Evolutionary conservation across 148 eudicot species (phyloP).

Genomic region (Beta vulgaris): DNA sequence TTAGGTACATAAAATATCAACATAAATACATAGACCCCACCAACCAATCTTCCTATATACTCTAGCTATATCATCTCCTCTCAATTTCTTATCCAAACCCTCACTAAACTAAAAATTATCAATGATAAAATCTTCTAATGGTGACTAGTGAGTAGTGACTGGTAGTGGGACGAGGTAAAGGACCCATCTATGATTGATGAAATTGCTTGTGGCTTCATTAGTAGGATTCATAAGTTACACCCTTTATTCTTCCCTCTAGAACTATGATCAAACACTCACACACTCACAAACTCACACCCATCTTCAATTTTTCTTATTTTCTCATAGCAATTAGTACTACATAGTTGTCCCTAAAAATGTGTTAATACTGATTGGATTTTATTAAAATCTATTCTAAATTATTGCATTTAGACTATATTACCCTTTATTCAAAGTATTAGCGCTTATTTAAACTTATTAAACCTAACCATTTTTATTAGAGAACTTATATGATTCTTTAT

Average conservation of each 20-base stretch:
- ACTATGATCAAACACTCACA: too few species aligned
- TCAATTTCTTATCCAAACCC: constrained; percentile 5
- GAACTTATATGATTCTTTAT: too few species aligned
- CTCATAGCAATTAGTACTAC: too few species aligned
- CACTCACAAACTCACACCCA: too few species aligned
- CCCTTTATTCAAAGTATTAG: too few species aligned
- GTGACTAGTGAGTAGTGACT: background rate
- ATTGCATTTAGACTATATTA: too few species aligned
- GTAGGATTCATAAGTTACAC: background rate
- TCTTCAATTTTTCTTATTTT: too few species aligned
- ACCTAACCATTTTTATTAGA: too few species aligned
- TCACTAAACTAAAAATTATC: background rate
- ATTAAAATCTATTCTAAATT: too few species aligned
- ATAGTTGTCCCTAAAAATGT: too few species aligned
- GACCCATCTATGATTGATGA: constrained; percentile 5
- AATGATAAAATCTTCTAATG: background rate
- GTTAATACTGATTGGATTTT: too few species aligned
- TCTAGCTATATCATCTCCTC: background rate
- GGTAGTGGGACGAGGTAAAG: background rate
- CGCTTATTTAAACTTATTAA: too few species aligned
- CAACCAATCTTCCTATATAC: background rate
- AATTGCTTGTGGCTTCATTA: background rate
- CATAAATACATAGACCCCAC: background rate
- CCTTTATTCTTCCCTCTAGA: background rate
- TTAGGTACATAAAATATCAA: background rate